A percentile compares a stretch with the other conserved stretches of the same genome.
Conservation (phyloP, 495 filamentous ascomycete genomes). For the Daldinia loculata region DNA sequence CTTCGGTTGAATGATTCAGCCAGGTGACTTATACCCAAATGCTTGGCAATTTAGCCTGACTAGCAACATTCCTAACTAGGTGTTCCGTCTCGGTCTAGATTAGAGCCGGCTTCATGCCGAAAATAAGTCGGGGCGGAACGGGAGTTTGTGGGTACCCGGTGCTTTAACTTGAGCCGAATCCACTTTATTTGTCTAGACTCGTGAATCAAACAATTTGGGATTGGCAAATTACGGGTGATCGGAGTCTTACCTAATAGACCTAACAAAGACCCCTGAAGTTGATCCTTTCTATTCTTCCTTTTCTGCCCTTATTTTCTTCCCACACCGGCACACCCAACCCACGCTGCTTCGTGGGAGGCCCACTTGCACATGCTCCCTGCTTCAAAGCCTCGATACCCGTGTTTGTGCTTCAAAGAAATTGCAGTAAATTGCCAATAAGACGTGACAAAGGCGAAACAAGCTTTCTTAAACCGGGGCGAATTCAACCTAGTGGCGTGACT, state of each 20-base stretch:
- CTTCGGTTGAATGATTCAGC: slow-evolving; percentile 29
- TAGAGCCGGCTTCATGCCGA: slow-evolving; percentile 37
- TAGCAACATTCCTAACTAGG: slow-evolving; percentile 43
- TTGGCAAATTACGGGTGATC: slow-evolving; percentile 34
- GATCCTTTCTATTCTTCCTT: slow-evolving; percentile 2
- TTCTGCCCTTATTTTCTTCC: background rate
- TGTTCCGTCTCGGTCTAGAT: slow-evolving; percentile 34
- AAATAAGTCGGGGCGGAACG: slow-evolving; percentile 44
- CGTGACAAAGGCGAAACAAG: slow-evolving; percentile 32
- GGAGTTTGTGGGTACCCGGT: slow-evolving; percentile 34
- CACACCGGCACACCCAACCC: slow-evolving; percentile 40
- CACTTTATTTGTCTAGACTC: slow-evolving; percentile 26
- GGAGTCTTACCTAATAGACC: slow-evolving; percentile 30
- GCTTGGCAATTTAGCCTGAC: slow-evolving; percentile 43
- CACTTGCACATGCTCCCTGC: slow-evolving; percentile 41
- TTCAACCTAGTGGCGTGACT: slow-evolving; percentile 40
- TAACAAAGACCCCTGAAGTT: slow-evolving; percentile 6
- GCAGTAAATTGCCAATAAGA: slow-evolving; percentile 36
- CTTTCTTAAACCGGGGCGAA: slow-evolving; percentile 40
- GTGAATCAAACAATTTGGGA: slow-evolving; percentile 10
- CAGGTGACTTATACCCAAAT: slow-evolving; percentile 35
- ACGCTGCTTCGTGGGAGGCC: slow-evolving; percentile 20
- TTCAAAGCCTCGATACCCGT: slow-evolving; percentile 29
- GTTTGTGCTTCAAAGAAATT: slow-evolving; percentile 31
- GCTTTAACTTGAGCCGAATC: slow-evolving; percentile 36